Conservation (phyloP, 2,329 filamentous ascomycete genomes). For the Penicillium sp. region DNA sequence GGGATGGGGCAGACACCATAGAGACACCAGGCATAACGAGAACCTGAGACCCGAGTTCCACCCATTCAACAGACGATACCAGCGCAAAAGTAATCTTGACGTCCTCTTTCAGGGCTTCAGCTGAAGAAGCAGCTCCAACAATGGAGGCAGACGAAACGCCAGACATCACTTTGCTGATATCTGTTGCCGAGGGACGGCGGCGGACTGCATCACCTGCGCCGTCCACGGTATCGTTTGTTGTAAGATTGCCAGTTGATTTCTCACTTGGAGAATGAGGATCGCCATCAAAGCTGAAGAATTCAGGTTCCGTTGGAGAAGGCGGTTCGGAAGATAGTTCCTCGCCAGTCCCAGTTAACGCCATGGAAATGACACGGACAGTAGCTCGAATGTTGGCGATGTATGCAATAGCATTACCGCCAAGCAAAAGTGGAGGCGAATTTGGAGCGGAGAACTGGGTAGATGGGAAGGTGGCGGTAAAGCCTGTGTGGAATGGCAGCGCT, state of each 20-base stretch:
- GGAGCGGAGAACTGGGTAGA: slow-evolving; percentile 53
- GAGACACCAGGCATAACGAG: slow-evolving; percentile 61
- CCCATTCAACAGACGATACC: slow-evolving; percentile 57
- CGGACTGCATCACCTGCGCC: background rate
- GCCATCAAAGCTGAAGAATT: slow-evolving; percentile 48
- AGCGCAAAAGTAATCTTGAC: slow-evolving; percentile 57
- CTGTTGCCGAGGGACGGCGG: slow-evolving; percentile 17
- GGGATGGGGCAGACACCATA: slow-evolving; percentile 40
- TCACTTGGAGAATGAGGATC: slow-evolving; percentile 26
- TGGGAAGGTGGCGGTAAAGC: slow-evolving; percentile 70
- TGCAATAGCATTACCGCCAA: slow-evolving; percentile 61
- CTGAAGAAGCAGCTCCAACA: slow-evolving; percentile 11
- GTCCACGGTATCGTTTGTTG: slow-evolving; percentile 2
- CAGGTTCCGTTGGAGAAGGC: slow-evolving; percentile 37
- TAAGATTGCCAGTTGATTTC: slow-evolving; percentile 5
- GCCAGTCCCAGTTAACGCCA: slow-evolving; percentile 40
- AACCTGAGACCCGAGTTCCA: slow-evolving; percentile 57
- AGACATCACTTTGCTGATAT: slow-evolving; percentile 32
- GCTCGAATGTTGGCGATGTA: slow-evolving; percentile 87
- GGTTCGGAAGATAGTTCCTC: slow-evolving; percentile 31
- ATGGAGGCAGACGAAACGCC: slow-evolving; percentile 3
- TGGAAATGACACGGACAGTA: slow-evolving; percentile 69
- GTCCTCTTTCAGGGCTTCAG: slow-evolving; percentile 27
- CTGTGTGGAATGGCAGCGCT: slow-evolving; percentile 54
- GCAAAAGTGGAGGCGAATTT: slow-evolving; percentile 56